Evolutionary conservation across 2,329 filamentous ascomycete species (phyloP), one percentile per base, ranked within the genome.

Genomic region (Verticillium albo-atrum): DNA sequence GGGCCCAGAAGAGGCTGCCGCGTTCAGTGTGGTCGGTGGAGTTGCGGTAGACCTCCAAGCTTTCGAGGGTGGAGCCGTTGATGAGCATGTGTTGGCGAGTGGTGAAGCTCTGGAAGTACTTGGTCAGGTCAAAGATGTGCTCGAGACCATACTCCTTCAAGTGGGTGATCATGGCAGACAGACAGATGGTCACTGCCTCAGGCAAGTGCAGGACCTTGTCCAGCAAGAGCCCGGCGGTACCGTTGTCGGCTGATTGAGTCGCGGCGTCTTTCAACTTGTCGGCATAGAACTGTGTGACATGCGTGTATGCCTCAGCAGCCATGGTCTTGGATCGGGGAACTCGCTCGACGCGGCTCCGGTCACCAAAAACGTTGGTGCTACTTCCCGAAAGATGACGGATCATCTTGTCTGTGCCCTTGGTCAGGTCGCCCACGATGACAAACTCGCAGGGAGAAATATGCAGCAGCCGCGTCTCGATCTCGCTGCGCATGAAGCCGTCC

Each of bases 391-490:
- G 81, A 74, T 98, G 93, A 63, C 91, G 85, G 6, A 99, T 83
- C 27, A 99, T 83, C 75, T 98, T 98, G 47, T 98, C 92, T 0
- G 93, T 97, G 1, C 92, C 91, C 67, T 89, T 92, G 1, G 93
- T 95, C 15, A 98, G 83, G 15, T 95, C 87, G 15, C 95, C 95
- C 1, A 99, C 91, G 52, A 99, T 89, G 32, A 99, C 81, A 62
- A 99, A 92, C 72, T 99, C 95, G 74, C 93, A 97, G 0, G 95
- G 95, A 0, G 94, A 92, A 65, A 99, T 96, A 71, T 99, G 95
- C 30, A 99, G 79, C 27, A 99, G 78, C n/a, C 95, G 82, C 0
- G 95, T 99, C 76, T 99, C 95, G 34, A 99, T 90, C 71, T 99
- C 95, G 68, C 89, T 92, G 55, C 95, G 84, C 94, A 99, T 97